A percentile compares a stretch with the other conserved stretches of the same genome.
phyloP scores from a whole-genome alignment of 805 yeast species.

The Pichia exigua region DNA sequence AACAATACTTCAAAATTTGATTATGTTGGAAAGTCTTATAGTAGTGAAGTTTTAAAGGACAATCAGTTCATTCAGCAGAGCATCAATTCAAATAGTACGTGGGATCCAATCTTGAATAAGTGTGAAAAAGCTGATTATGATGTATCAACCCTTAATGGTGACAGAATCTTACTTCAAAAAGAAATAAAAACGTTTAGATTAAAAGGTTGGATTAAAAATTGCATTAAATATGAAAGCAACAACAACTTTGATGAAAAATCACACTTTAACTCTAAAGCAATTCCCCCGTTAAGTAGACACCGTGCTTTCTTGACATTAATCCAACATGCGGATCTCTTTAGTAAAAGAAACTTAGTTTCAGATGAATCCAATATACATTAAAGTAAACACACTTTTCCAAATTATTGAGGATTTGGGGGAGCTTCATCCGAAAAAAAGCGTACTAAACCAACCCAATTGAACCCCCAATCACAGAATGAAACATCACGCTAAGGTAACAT shows the following conservation, averaged over 20 bases:
- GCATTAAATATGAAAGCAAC: not conserved
- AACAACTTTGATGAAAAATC: not conserved
- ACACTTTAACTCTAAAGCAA: not conserved
- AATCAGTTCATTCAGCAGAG: not conserved
- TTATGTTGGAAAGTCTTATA: not conserved
- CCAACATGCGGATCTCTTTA: conserved; percentile 3
- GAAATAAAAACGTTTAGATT: not conserved
- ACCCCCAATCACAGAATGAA: not conserved
- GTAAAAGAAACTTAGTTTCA: not conserved
- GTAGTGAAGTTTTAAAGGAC: not conserved
- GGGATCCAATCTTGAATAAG: not conserved
- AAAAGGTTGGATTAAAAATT: conserved; percentile 1
- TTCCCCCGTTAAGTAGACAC: not conserved
- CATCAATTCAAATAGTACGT: not conserved
- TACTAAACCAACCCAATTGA: not conserved
- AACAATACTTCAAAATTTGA: not conserved
- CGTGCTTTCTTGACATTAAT: not conserved
- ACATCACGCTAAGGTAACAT: not conserved
- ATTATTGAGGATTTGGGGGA: not conserved
- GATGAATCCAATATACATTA: not conserved
- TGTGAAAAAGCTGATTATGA: not conserved
- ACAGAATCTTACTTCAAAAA: not conserved
- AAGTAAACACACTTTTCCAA: not conserved
- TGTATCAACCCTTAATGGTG: not conserved
- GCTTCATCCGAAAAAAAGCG: not conserved